Evolutionary conservation across 2,329 filamentous ascomycete genomes (phyloP).

Genomic region (Colletotrichum falcatum): DNA sequence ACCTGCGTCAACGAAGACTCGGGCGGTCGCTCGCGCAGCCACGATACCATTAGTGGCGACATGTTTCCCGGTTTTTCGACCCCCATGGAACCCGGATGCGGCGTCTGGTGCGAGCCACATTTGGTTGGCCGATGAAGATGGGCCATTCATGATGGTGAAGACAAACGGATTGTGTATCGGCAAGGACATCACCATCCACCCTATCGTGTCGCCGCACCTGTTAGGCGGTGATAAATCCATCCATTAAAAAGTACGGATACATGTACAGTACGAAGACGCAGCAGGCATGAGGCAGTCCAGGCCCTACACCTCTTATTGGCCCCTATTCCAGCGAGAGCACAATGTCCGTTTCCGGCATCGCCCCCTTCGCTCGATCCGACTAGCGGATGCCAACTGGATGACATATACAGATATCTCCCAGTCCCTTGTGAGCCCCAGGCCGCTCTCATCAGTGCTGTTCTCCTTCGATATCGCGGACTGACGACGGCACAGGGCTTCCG

Average conservation of each 20-base stretch:
- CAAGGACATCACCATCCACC: background rate
- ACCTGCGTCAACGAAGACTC: constrained; percentile 21
- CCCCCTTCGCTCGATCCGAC: constrained; percentile 1
- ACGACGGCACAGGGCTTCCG: constrained; percentile 46
- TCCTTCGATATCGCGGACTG: constrained; percentile 30
- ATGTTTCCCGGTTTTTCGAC: background rate
- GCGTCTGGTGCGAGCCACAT: background rate
- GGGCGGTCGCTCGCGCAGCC: background rate
- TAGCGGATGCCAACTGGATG: background rate
- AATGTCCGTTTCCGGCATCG: constrained; percentile 25
- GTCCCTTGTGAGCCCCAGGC: background rate
- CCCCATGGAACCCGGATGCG: constrained; percentile 18
- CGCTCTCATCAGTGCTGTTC: constrained; percentile 12
- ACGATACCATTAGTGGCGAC: background rate
- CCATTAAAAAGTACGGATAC: constrained; percentile 6
- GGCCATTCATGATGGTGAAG: background rate
- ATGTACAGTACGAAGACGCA: constrained; percentile 13
- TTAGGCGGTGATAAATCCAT: background rate
- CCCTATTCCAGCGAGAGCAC: background rate
- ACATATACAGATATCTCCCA: background rate
- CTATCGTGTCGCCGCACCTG: background rate
- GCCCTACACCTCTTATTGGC: background rate
- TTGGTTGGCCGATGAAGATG: background rate
- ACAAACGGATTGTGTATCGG: background rate
- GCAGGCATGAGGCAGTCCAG: background rate